Percentiles rank a stretch among this genome's conserved stretches.
Evolutionary conservation across 2,329 filamentous ascomycete species (phyloP).

Genomic region (Colletotrichum tabaci): DNA sequence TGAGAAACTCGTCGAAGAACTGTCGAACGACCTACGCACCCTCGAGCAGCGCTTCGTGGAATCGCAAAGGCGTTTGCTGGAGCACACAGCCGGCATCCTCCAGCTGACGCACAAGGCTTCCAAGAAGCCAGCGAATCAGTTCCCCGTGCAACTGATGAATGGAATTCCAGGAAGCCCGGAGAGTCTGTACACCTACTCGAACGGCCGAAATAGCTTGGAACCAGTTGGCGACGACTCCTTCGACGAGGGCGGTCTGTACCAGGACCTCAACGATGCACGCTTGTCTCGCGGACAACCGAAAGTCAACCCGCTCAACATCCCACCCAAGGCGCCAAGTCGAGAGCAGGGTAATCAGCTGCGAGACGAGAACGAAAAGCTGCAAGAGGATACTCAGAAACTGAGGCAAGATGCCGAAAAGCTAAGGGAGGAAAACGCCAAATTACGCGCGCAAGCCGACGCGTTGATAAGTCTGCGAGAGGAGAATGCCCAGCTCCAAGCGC

Average conservation of each 20-base stretch:
- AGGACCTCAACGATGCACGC: constrained; percentile 61
- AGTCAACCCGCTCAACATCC: constrained; percentile 68
- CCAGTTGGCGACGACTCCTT: constrained; percentile 73
- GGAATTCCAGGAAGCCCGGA: constrained; percentile 82
- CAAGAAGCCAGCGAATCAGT: constrained; percentile 64
- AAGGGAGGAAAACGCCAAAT: constrained; percentile 62
- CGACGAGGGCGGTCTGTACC: constrained; percentile 84
- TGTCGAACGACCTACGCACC: constrained; percentile 84
- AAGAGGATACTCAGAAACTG: constrained; percentile 53
- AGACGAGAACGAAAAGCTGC: constrained; percentile 63
- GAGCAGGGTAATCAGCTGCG: constrained; percentile 67
- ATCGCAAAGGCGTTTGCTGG: constrained; percentile 81
- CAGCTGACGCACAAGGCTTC: constrained; percentile 88
- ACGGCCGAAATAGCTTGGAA: constrained; percentile 72
- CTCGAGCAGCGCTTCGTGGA: constrained; percentile 84
- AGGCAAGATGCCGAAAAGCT: constrained; percentile 61
- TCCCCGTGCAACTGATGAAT: constrained; percentile 56
- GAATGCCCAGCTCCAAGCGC: constrained; percentile 49
- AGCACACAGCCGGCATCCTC: constrained; percentile 93
- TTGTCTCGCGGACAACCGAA: constrained; percentile 52
- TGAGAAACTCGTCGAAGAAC: constrained; percentile 86
- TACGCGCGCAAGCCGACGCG: constrained; percentile 52
- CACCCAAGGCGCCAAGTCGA: constrained; percentile 70
- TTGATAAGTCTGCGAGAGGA: constrained; percentile 51
- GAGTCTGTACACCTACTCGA: constrained; percentile 80